phyloP scores from a whole-genome alignment of 75 land plant genomes.

The Sequoiadendron giganteum region DNA sequence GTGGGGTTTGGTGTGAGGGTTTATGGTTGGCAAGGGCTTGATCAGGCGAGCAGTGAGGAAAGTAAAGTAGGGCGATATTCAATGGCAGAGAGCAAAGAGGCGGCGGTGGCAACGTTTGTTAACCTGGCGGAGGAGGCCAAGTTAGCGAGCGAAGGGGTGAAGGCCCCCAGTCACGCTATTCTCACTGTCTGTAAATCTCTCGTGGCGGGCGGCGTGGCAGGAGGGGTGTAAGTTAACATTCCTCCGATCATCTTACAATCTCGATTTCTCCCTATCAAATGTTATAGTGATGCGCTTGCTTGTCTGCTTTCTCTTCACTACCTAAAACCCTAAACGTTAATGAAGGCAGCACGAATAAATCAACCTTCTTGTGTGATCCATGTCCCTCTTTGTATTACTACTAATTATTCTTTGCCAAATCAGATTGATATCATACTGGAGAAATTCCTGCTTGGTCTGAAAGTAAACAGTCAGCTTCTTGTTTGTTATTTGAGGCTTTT shows the following conservation, averaged over 20 bases:
- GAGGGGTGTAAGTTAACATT: slow-evolving; percentile 67
- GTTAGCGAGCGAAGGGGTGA: slow-evolving; percentile 73
- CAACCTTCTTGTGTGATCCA: too few species aligned
- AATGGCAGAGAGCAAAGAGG: slow-evolving; percentile 35
- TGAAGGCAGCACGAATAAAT: too few species aligned
- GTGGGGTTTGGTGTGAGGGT: too few species aligned
- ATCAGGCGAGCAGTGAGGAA: not conserved
- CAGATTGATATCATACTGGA: too few species aligned
- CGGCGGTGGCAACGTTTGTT: slow-evolving; percentile 65
- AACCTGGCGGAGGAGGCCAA: slow-evolving; percentile 85
- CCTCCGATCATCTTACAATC: not conserved
- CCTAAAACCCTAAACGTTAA: too few species aligned
- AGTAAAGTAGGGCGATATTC: slow-evolving; percentile 7
- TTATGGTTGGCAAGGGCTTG: not conserved
- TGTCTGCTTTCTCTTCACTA: too few species aligned
- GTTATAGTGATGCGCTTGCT: not conserved
- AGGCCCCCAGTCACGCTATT: slow-evolving; percentile 58
- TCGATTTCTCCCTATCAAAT: too few species aligned
- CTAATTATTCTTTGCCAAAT: too few species aligned
- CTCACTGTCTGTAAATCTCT: slow-evolving; percentile 82
- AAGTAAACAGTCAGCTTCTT: too few species aligned
- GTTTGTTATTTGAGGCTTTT: too few species aligned
- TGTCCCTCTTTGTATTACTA: too few species aligned
- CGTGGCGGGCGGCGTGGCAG: slow-evolving; percentile 88
- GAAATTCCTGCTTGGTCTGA: too few species aligned